A percentile compares a stretch with the other conserved stretches of the same genome.
Conservation (phyloP, 2,329 filamentous ascomycete species). For the Aspergillus sp. region DNA sequence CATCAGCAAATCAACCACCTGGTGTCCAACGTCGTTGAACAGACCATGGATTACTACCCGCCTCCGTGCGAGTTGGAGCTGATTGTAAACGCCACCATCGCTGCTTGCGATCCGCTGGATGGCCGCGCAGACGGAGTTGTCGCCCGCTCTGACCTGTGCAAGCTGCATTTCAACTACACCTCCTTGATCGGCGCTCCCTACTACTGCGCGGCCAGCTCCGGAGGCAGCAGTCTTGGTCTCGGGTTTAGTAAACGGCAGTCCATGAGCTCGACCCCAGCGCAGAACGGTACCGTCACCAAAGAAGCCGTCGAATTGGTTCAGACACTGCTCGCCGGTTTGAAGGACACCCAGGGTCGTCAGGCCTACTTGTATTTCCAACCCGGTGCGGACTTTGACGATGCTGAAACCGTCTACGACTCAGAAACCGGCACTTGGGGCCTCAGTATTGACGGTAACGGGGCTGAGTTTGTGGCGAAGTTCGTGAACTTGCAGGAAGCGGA, state of each 20-base stretch:
- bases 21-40: neutral
- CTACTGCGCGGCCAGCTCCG: slow-evolving; percentile 42
- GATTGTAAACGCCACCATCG: slow-evolving; percentile 56
- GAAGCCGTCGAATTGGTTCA: neutral
- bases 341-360: neutral
- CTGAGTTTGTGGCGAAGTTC: neutral
- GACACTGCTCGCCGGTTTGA: neutral
- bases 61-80: slow-evolving; percentile 46
- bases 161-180: slow-evolving; percentile 46
- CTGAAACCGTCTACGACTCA: neutral
- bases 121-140: slow-evolving; percentile 56
- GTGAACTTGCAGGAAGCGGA: neutral
- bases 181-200: slow-evolving; percentile 45
- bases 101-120: slow-evolving; percentile 55
- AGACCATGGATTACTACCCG: neutral
- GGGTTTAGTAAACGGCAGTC: too few relatives aligned
- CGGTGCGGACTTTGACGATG: neutral
- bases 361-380: neutral
- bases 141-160: slow-evolving; percentile 49
- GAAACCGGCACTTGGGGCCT: neutral
- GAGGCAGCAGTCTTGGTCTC: slow-evolving; percentile 19
- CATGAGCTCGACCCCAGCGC: neutral
- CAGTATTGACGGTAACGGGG: neutral
- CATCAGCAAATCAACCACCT: too few relatives aligned
- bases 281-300: neutral